Evolutionary conservation across 331 rosid genomes (phyloP), one percentile per base, ranked within the genome.

Genomic region (Malus hybrid): DNA sequence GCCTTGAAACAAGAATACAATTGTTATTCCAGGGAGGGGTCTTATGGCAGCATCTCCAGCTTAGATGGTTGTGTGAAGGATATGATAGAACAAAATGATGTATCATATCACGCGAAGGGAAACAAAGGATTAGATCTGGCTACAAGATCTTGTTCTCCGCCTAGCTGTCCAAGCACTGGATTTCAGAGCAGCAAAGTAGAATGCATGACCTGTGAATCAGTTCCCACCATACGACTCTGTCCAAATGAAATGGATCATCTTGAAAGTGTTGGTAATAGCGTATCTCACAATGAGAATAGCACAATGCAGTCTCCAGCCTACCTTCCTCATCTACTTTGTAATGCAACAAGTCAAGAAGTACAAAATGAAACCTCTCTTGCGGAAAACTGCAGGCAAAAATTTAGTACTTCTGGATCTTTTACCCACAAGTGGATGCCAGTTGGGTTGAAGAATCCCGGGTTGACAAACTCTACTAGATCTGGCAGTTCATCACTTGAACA

Each of bases 381-480:
- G 13, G 96, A 86, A 65, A 74, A 1, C 24, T 22, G 77, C 63
- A 80, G 75, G 56, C 90, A 80, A 79, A 84, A 36, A 77, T 81
- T 52, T 63, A 62, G 83, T 72, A 62, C 82, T 62, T 84, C 81
- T 79, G 86, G 86, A 70, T 80, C 87, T 68, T 61, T 79, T 58
- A 82, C 79, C 26, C 92, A 88, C 87, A 90, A 86, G 80, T 87
- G 98, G 95, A 84, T 93, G 79, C 97, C 97, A 5, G 74, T 78
- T 75, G 89, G 79, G 68, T 78, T 71, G 63, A 89, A 89, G 84
- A 84, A 81, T 84, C 39, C 75, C 33, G 72, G 84, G 39, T 75
- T 76, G 50, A 73, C 79, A 61, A 78, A 68, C 58, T 86, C 86
- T 71, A 22, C 68, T 53, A 80, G 85, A 77, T 73, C 79, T 78